Evolutionary conservation across 2,329 filamentous ascomycete genomes (phyloP).

Genomic region (Diaporthe humulicola): DNA sequence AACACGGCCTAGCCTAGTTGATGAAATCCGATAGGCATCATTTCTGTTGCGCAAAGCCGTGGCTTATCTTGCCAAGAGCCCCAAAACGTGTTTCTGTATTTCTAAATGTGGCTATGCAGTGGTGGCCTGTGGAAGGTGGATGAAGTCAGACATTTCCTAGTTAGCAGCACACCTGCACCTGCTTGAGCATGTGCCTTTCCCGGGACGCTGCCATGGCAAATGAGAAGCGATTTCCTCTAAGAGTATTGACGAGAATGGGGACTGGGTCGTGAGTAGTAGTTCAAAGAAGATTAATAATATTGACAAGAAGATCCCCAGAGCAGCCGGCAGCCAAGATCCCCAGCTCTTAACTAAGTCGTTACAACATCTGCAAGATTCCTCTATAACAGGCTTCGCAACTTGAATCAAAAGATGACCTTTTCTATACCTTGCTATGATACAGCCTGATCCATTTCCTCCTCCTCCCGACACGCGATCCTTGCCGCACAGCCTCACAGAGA

Average conservation of each 20-base stretch:
- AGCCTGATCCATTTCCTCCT: not conserved
- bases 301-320: not conserved
- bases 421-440: not conserved
- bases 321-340: not conserved
- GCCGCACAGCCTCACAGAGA: not conserved
- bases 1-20: not conserved
- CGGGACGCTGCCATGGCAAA: not conserved
- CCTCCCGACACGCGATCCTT: not conserved
- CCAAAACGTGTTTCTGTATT: not conserved
- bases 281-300: not conserved
- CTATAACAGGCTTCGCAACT: not conserved
- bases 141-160: not conserved
- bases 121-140: not conserved
- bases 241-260: not conserved
- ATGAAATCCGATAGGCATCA: constrained; percentile 21
- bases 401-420: not conserved
- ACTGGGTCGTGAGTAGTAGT: not conserved
- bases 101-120: not conserved
- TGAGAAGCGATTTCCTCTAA: no score
- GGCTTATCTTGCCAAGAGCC: constrained; percentile 49
- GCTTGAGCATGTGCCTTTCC: no score
- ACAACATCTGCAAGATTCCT: not conserved
- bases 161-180: not conserved
- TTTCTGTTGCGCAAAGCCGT: not conserved
- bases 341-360: not conserved